Evolutionary conservation across 1,284 basidiomycete species (phyloP), one percentile per base, ranked within the genome.

Genomic region (Moesziomyces aphidis): DNA sequence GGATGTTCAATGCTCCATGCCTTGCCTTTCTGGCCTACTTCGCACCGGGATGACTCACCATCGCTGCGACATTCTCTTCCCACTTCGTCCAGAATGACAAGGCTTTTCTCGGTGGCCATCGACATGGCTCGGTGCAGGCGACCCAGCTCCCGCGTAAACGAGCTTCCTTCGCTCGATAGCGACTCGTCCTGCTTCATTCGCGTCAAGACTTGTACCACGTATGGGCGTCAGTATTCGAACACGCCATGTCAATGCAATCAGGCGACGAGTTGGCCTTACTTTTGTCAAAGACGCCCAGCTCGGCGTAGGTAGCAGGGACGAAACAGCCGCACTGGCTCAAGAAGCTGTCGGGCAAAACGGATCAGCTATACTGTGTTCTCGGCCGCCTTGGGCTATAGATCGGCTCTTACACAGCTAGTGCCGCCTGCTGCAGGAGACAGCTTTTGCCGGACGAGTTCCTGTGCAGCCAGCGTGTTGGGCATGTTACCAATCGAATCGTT

Each of bases 401-500:
- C 6, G 39, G 15, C 9, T 44, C 61, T 57, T 55, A 73, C 58
- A 72, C 61, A 3, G 58, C 56, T 4, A 76, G 64, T 8, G 62
- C 73, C 4, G 61, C 69, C 49, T 76, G 73, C 34, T 76, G 73
- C 9, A 76, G 64, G 4, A 76, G 63, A 36, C 64, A 67, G 61
- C 73, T 76, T 49, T 76, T 76, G 23, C 73, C 73, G 3, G 73
- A 76, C 4, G 73, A 76, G 48, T 76, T 76, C 21, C 73, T 75
- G 54, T 34, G 13, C 36, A 21, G 5, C 10, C 19, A 23, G 23
- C 19, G 0, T 0, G 1, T 10, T 13, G 31, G 11, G 31, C 11
- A 44, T 3, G 36, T 36, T 7, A 24, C 19, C 47, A 21, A 24
- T 17, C 19, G 5, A 15, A 11, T 8, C 19, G 7, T 1, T 0